Evolutionary conservation across 345 rosid genomes (phyloP), one percentile per base, ranked within the genome.

Genomic region (Eucalyptus erythrocorys): DNA sequence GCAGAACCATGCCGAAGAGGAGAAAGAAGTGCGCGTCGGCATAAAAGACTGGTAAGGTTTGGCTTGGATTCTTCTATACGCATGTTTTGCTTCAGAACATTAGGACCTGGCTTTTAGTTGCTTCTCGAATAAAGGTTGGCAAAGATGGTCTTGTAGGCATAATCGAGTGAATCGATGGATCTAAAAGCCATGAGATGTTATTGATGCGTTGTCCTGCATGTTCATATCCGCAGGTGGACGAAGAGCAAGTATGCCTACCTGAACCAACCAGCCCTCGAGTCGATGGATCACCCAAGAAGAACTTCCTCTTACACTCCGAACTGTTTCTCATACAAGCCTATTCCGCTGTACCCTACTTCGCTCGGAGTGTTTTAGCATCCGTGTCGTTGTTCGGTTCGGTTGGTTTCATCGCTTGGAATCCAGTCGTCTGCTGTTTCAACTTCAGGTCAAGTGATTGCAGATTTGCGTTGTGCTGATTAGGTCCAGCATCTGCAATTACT

Each of bases 171-270:
- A 76, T 76, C 82, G 26, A 21, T 11, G 47, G 82, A 10, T 76
- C 14, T 76, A 37, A 34, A 76, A 21, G 47, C 3, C 82, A 37
- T 2, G 82, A 76, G 82, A 10, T 19, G 51, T 42, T 43, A 6
- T 22, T 43, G 64, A 86, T 43, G 48, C 24, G 32, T 24, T 24
- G 51, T 14, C 4, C 19, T 32, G 22, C 47, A 12, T 91, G 88
- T 50, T 37, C 57, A 21, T 22, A 76, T 37, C 45, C 82, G 94
- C 95, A 97, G 99, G 99, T 96, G 98, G 99, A 96, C 94, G 2
- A 96, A 94, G 96, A 96, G 99, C 94, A 97, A 94, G 90, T 97
- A 95, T 57, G 99, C 99, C 27, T 97, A 96, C 90, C 86, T 97
- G 91, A 97, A 96, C 95, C 98, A 97, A 57, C 98, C 99, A 2